Base-by-base conservation (phyloP, 2,329 filamentous ascomycete species). In the Diaporthe destruens region DNA sequence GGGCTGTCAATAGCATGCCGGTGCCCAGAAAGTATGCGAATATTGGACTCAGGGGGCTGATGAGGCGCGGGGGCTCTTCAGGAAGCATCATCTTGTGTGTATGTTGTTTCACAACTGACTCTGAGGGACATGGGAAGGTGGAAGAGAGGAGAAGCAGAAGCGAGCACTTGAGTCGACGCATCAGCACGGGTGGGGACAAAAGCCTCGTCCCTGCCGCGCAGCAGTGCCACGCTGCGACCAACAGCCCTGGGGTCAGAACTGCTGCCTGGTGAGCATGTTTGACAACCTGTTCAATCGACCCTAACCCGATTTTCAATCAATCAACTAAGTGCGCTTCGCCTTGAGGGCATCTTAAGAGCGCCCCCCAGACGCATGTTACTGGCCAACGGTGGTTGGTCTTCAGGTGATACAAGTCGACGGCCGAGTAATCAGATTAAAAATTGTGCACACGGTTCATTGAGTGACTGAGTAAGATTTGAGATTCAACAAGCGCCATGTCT, bases 21-120 rank as follows among this genome's bases (percentile, higher is more conserved):
- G 2, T 8, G 14, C 72, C 72, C 4, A 74, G 59, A 4, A 25
- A 9, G 32, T 74, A 74, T 49, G 49, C 63, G 32, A 63, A 29
- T 25, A 32, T 44, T 23, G 69, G 72, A 8, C 66, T 53, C 16
- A 51, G 57, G 3, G 69, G 16, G 56, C 63, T 67, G 53, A 67
- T 23, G 29, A 65, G 44, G 36, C 61, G 61, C 34, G 66, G 8
- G 6, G 36, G 36, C 3, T 34, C 36, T 25, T 57, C 32, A 2
- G 53, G 44, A 6, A 65, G 12, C 0, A 65, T 51, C 44, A 51
- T 65, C 3, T 32, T 49, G 29, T 36, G 11, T 42, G 18, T 57
- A 3, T 23, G 25, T 32, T 36, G n/a, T n/a, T 32, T 25, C 3
- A 7, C 0, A 25, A 5, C 67, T 8, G 8, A 25, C 18, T 34